phyloP scores from a whole-genome alignment of 768 basidiomycete species.

The Suillus brevipes region DNA sequence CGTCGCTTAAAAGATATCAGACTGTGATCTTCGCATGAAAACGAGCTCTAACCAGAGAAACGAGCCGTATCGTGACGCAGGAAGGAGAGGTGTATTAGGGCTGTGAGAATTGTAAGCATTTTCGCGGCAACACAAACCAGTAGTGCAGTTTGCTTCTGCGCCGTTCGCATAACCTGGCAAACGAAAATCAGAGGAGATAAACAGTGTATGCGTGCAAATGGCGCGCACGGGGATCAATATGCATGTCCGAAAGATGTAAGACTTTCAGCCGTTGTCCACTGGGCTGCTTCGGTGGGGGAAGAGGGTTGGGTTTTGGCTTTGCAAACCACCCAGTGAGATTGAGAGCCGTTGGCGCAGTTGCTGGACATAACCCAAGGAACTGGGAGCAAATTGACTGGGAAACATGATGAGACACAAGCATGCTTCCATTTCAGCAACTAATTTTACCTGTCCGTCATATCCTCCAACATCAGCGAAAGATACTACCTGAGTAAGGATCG shows the following conservation, averaged over 20 bases:
- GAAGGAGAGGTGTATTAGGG: slow-evolving; percentile 49
- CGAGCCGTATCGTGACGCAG: slow-evolving; percentile 70
- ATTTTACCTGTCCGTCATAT: slow-evolving; percentile 66
- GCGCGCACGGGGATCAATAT: slow-evolving; percentile 66
- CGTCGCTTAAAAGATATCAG: slow-evolving; percentile 45
- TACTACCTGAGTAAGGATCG: slow-evolving; percentile 68
- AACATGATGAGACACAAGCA: neutral
- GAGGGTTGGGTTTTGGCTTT: slow-evolving; percentile 72
- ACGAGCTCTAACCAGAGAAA: slow-evolving; percentile 49
- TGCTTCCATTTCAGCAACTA: neutral
- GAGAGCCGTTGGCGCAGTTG: slow-evolving; percentile 58
- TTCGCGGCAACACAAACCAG: slow-evolving; percentile 63
- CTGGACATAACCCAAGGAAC: slow-evolving; percentile 56
- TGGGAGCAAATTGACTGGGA: slow-evolving; percentile 57
- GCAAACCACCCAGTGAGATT: slow-evolving; percentile 70
- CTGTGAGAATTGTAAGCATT: slow-evolving; percentile 51
- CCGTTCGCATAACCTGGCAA: slow-evolving; percentile 63
- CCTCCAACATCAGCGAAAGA: slow-evolving; percentile 72
- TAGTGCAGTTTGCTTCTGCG: slow-evolving; percentile 71
- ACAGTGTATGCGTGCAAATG: slow-evolving; percentile 1
- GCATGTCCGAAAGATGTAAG: slow-evolving; percentile 75
- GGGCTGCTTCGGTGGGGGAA: slow-evolving; percentile 55
- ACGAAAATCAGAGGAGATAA: slow-evolving; percentile 4
- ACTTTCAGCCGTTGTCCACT: slow-evolving; percentile 71
- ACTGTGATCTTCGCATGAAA: neutral